A percentile compares a stretch with the other conserved stretches of the same genome.
These are phyloP conservation scores for Ophiostoma ips DNA, from an alignment of 2,329 filamentous ascomycete species.

Conservation along the genomic window DNA sequence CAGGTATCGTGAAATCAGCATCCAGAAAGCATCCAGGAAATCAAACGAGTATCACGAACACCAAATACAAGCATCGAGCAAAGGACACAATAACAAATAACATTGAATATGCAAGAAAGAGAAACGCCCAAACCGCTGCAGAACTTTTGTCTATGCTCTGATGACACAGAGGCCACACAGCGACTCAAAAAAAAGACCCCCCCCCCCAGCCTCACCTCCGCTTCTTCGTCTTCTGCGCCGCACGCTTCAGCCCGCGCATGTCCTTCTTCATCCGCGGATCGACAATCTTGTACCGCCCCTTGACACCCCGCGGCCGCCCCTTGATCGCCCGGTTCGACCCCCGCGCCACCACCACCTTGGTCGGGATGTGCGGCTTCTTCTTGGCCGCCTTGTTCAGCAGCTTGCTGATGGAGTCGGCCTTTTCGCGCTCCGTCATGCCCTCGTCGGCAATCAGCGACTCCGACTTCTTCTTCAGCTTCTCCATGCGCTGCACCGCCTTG, in stretches of 20 bases:
- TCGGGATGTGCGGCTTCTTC: slow-evolving; percentile 71
- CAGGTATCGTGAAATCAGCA: too few relatives aligned
- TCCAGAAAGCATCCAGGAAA: too few relatives aligned
- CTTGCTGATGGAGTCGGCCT: slow-evolving; percentile 69
- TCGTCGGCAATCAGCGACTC: slow-evolving; percentile 80
- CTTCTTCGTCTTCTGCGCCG: slow-evolving; percentile 48
- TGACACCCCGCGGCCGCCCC: slow-evolving; percentile 71
- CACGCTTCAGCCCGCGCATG: slow-evolving; percentile 70
- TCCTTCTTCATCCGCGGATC: slow-evolving; percentile 96
- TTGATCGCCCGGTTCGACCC: slow-evolving; percentile 75
- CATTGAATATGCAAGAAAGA: background rate
- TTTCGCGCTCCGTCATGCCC: slow-evolving; percentile 89
- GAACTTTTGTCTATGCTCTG: too few relatives aligned
- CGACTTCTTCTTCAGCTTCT: slow-evolving; percentile 97
- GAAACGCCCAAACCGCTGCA: too few relatives aligned
- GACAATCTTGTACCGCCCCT: slow-evolving; percentile 96
- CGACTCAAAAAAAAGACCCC: background rate
- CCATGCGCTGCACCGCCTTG: slow-evolving; percentile 76
- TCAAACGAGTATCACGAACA: too few relatives aligned
- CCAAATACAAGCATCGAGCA: too few relatives aligned
- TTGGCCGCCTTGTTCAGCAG: slow-evolving; percentile 70
- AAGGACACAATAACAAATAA: background rate
- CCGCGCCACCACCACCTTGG: slow-evolving; percentile 79
- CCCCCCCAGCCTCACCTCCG: background rate
- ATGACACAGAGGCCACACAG: too few relatives aligned